Base-by-base conservation (phyloP, 1,139 yeast species). In the Magnusiomyces sp. region DNA sequence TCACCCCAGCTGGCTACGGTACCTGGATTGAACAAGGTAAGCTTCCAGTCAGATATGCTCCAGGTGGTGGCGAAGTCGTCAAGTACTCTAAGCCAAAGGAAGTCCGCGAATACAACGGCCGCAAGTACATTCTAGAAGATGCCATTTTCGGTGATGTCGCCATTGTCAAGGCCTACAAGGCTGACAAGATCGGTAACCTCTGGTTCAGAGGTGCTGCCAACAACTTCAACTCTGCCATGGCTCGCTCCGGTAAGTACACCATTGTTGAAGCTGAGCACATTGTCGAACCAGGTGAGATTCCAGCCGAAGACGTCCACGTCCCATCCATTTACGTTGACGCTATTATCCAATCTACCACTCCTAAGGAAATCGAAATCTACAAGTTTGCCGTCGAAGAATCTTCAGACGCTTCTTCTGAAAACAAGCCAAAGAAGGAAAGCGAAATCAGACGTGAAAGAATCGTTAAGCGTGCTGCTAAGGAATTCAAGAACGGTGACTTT, bases 231-330 rank as follows among this genome's bases (percentile, higher is more conserved):
- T 60, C 66, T 29, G 71, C 67, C 5, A 71, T 75, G 66, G 79
- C 74, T 34, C 65, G 73, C 49, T 74, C 73, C 37, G 77, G 76
- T 13, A 69, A 65, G 49, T 56, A 70, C 43, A 73, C 77, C 11
- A 67, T 75, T 50, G 79, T 74, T 4, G 79, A 75, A 62, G 79
- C 79, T 29, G 79, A 75, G 56, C 63, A 74, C 53, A 73, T 75
- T 50, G 79, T 75, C 29, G 70, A 72, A 54, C 69, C 71, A 2
- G 79, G 79, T 17, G 73, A 69, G 40, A 70, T 75, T 41, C 55
- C 59, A 13, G 72, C 79, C 1, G 74, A 73, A 52, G 71, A 71
- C 53, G 72, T 75, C 33, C 79, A 75, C 53, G 64, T 75, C 31
- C 78, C 77, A 5, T 72, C 73, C 2, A 66, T 74, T 47, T 73